phyloP scores from a whole-genome alignment of 257 asterid genomes.

The Eustoma russellianum region DNA sequence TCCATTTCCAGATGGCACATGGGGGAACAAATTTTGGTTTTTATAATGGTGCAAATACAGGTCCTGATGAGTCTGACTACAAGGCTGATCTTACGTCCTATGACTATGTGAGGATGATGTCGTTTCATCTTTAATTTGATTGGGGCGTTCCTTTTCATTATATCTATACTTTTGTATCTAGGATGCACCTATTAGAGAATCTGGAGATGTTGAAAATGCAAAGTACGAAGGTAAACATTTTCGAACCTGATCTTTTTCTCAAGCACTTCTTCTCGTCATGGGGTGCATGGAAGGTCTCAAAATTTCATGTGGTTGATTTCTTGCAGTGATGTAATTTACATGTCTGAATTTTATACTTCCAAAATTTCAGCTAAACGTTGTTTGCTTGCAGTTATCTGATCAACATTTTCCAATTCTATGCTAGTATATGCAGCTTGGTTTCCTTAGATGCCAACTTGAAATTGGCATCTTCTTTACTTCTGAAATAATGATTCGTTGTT shows the following conservation, averaged over 20 bases:
- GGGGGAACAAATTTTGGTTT: slow-evolving; percentile 97
- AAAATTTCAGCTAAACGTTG: too few species aligned
- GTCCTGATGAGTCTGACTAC: slow-evolving; percentile 63
- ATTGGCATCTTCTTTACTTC: neutral
- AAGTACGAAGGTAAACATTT: slow-evolving; percentile 60
- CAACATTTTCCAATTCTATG: neutral
- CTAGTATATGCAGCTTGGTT: neutral
- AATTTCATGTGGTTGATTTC: too few species aligned
- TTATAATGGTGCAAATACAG: slow-evolving; percentile 92
- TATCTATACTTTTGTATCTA: slow-evolving; percentile 19
- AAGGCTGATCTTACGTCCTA: slow-evolving; percentile 90
- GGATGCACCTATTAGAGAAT: slow-evolving; percentile 97
- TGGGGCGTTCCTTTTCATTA: slow-evolving; percentile 16
- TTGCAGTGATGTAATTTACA: neutral
- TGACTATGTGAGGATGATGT: slow-evolving; percentile 72
- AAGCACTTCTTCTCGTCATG: too few species aligned
- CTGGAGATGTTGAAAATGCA: slow-evolving; percentile 79
- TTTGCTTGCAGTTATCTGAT: neutral
- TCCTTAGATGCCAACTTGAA: neutral
- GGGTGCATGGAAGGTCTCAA: too few species aligned
- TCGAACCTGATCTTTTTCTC: neutral
- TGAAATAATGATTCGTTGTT: neutral
- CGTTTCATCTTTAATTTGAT: slow-evolving; percentile 8
- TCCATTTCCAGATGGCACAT: slow-evolving; percentile 68
- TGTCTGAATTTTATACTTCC: neutral